These are phyloP conservation scores for Chondrostereum purpureum DNA, from an alignment of 1,284 basidiomycete species.

Conservation along the genomic window DNA sequence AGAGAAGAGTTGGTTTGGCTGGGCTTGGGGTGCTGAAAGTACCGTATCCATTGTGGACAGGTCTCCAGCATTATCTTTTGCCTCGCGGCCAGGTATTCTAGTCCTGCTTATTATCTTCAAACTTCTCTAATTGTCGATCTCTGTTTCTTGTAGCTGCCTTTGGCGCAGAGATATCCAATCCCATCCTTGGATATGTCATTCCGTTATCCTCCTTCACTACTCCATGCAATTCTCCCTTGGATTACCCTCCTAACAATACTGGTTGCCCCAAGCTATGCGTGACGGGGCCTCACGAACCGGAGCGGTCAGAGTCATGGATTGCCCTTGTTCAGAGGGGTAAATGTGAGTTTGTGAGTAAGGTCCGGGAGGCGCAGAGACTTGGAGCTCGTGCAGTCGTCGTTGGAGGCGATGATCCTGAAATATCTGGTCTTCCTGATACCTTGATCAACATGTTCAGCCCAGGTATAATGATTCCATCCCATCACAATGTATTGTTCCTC, in stretches of 20 bases:
- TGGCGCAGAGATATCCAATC: slow-evolving; percentile 61
- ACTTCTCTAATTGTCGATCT: neutral
- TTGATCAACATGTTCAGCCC: slow-evolving; percentile 89
- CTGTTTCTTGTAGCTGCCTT: slow-evolving; percentile 54
- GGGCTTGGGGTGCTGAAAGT: slow-evolving; percentile 71
- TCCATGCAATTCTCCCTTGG: slow-evolving; percentile 34
- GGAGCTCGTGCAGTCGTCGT: slow-evolving; percentile 88
- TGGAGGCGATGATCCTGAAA: slow-evolving; percentile 67
- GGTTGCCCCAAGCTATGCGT: slow-evolving; percentile 65
- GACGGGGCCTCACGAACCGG: slow-evolving; percentile 42
- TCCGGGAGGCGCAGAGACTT: slow-evolving; percentile 70
- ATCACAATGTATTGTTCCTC: no score
- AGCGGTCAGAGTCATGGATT: slow-evolving; percentile 68
- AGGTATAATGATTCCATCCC: slow-evolving; percentile 47
- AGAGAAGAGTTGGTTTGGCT: slow-evolving; percentile 52
- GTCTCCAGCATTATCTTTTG: slow-evolving; percentile 56
- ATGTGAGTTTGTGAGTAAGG: slow-evolving; percentile 87
- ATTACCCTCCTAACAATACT: slow-evolving; percentile 31
- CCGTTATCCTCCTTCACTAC: slow-evolving; percentile 67
- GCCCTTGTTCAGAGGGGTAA: slow-evolving; percentile 81
- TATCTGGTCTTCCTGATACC: slow-evolving; percentile 66
- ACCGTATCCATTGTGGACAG: slow-evolving; percentile 75
- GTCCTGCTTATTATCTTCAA: neutral
- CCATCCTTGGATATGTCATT: slow-evolving; percentile 72
- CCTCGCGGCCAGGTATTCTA: slow-evolving; percentile 45